Conservation (phyloP, 1,284 basidiomycete species). For the Schizophyllum amplum region DNA sequence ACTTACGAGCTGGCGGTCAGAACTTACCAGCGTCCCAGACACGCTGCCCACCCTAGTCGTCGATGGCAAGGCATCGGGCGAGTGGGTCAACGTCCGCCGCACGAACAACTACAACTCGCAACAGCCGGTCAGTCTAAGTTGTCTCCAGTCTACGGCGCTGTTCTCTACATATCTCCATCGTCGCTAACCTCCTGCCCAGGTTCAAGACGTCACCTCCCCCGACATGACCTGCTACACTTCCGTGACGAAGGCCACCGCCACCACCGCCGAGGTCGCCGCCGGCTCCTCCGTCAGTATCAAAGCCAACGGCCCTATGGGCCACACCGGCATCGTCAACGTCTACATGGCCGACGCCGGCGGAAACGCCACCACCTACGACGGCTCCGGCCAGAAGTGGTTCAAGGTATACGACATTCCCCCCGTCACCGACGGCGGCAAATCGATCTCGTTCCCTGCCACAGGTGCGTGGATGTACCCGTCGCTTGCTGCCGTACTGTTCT, state of each 20-base stretch:
- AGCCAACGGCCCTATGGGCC: constrained; percentile 28
- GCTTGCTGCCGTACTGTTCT: too few species aligned
- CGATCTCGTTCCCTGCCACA: constrained; percentile 31
- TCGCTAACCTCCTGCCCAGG: constrained; percentile 10
- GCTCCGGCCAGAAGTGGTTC: constrained; percentile 23
- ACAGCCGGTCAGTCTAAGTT: constrained; percentile 29
- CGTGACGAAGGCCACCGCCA: constrained; percentile 22
- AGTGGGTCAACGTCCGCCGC: constrained; percentile 32
- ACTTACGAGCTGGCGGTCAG: neutral
- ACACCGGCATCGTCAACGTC: constrained; percentile 28
- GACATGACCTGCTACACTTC: constrained; percentile 35
- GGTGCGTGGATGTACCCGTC: too few species aligned
- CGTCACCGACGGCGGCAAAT: constrained; percentile 29
- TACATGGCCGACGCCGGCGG: constrained; percentile 23
- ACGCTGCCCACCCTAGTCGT: constrained; percentile 33
- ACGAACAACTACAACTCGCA: constrained; percentile 37
- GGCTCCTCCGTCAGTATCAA: constrained; percentile 26
- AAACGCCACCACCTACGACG: constrained; percentile 18
- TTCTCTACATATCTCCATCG: neutral
- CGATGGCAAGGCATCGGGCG: constrained; percentile 26
- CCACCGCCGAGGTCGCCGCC: constrained; percentile 27
- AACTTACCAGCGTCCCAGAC: constrained; percentile 18
- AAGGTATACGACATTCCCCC: constrained; percentile 29
- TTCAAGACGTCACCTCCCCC: constrained; percentile 26
- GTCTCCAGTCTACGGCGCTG: neutral